Percentiles rank a stretch among this genome's conserved stretches.
phyloP scores from a whole-genome alignment of 176 grass and related monocot species.

The Chloris gayana region DNA sequence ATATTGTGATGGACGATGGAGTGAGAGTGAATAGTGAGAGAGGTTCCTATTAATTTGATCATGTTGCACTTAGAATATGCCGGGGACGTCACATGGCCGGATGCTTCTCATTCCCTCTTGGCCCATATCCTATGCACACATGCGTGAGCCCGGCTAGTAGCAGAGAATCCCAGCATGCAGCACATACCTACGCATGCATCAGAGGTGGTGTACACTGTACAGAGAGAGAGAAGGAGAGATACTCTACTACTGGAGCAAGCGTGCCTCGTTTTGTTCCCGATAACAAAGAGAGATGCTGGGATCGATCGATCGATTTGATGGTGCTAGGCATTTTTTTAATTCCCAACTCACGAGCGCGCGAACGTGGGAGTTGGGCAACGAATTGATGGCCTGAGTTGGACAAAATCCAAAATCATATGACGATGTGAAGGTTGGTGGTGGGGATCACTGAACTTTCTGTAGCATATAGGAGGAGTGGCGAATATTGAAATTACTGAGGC shows the following conservation, averaged over 20 bases:
- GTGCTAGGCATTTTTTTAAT: conserved; percentile 40
- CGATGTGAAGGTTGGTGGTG: conserved; percentile 33
- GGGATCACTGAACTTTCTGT: conserved; percentile 21
- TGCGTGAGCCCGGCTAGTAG: conserved; percentile 7
- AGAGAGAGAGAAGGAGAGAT: background rate
- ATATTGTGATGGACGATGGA: background rate
- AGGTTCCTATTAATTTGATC: background rate
- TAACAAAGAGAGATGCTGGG: conserved; percentile 21
- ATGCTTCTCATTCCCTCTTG: conserved; percentile 63
- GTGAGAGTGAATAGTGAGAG: background rate
- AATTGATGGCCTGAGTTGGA: conserved; percentile 53
- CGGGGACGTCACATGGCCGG: conserved; percentile 12
- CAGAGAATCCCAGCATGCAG: conserved; percentile 38
- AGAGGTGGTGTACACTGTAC: background rate
- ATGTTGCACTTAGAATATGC: conserved; percentile 4
- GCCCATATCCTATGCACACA: conserved; percentile 20
- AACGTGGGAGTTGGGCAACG: conserved; percentile 51
- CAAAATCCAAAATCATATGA: conserved; percentile 50
- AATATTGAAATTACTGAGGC: conserved; percentile 32
- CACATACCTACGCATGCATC: background rate
- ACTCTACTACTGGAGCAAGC: background rate
- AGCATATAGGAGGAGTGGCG: background rate
- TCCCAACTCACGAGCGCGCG: conserved; percentile 27
- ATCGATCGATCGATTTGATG: conserved; percentile 47
- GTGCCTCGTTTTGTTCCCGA: conserved; percentile 21